phyloP scores from a whole-genome alignment of 2,329 filamentous ascomycete species.

The Verticillium nubilum region DNA sequence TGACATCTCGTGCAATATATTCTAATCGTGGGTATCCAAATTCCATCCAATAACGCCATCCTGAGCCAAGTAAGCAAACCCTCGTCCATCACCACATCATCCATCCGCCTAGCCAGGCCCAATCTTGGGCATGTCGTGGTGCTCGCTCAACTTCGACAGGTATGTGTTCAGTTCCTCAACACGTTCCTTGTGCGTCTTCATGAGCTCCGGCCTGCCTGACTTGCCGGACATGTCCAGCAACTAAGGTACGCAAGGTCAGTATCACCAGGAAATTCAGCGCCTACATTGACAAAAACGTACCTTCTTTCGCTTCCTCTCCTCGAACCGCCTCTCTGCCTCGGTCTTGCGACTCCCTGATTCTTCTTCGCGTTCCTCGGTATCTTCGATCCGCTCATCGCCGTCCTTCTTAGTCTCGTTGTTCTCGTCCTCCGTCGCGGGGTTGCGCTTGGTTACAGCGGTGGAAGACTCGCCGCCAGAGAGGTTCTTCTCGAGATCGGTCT shows the following conservation, averaged over 20 bases:
- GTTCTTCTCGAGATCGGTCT: conserved; percentile 41
- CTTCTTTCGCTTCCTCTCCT: conserved; percentile 76
- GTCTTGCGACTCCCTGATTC: conserved; percentile 57
- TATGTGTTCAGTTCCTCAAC: conserved; percentile 96
- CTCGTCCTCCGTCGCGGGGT: conserved; percentile 13
- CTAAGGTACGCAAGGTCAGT: conserved; percentile 33
- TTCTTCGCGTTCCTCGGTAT: conserved; percentile 25
- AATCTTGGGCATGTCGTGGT: conserved; percentile 88
- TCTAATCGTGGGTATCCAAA: conserved; percentile 13
- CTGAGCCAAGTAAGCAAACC: not conserved
- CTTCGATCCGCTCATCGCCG: conserved; percentile 20
- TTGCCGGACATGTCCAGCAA: conserved; percentile 72
- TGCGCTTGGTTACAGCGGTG: conserved; percentile 38
- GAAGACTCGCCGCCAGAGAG: conserved; percentile 28
- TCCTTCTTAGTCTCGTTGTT: conserved; percentile 17
- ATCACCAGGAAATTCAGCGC: not conserved
- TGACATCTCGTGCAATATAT: not conserved
- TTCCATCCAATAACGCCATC: conserved; percentile 12
- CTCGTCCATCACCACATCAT: not conserved
- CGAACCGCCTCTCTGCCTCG: conserved; percentile 73
- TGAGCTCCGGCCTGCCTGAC: conserved; percentile 61
- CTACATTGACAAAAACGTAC: conserved; percentile 40
- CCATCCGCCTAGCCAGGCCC: conserved; percentile 43
- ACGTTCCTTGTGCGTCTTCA: conserved; percentile 95
- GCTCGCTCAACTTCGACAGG: conserved; percentile 84